These are phyloP conservation scores for Tetrapyrgos nigripes DNA, from an alignment of 1,284 basidiomycete species.

Conservation along the genomic window DNA sequence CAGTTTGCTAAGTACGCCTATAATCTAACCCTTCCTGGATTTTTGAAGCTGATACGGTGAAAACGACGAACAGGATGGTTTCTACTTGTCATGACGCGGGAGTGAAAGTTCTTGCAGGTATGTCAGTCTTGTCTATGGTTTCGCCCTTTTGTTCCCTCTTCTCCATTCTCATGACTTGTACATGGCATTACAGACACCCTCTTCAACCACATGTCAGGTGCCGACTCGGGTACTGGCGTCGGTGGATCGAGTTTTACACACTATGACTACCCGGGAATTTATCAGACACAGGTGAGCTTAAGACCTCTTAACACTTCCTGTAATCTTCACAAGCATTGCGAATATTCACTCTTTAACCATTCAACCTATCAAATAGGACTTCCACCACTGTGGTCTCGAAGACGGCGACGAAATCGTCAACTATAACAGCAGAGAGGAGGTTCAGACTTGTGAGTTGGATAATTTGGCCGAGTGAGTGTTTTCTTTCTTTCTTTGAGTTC, in stretches of 20 bases:
- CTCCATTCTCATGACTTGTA: too few relatives aligned
- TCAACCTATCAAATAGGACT: slow-evolving; percentile 58
- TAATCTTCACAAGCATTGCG: too few relatives aligned
- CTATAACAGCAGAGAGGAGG: slow-evolving; percentile 57
- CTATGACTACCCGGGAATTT: slow-evolving; percentile 64
- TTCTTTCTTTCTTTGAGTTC: too few relatives aligned
- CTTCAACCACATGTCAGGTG: slow-evolving; percentile 70
- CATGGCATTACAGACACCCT: slow-evolving; percentile 57
- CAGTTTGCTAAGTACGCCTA: slow-evolving; percentile 52
- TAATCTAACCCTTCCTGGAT: background rate
- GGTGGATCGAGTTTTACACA: slow-evolving; percentile 61
- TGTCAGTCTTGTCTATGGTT: background rate
- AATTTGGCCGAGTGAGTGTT: slow-evolving; percentile 50
- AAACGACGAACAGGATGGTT: slow-evolving; percentile 51
- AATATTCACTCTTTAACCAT: too few relatives aligned
- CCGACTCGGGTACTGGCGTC: slow-evolving; percentile 54
- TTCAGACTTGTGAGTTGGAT: slow-evolving; percentile 64
- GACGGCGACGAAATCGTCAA: slow-evolving; percentile 60
- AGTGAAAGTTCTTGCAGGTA: slow-evolving; percentile 65
- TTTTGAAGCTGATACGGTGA: background rate
- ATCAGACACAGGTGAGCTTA: slow-evolving; percentile 50
- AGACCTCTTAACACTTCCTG: too few relatives aligned
- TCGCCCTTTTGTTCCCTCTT: too few relatives aligned
- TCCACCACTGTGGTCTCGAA: slow-evolving; percentile 68
- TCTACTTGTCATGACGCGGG: slow-evolving; percentile 63